A percentile compares a stretch with the other conserved stretches of the same genome.
phyloP scores from a whole-genome alignment of 2,329 filamentous ascomycete genomes.

The Metarhizium sp. region DNA sequence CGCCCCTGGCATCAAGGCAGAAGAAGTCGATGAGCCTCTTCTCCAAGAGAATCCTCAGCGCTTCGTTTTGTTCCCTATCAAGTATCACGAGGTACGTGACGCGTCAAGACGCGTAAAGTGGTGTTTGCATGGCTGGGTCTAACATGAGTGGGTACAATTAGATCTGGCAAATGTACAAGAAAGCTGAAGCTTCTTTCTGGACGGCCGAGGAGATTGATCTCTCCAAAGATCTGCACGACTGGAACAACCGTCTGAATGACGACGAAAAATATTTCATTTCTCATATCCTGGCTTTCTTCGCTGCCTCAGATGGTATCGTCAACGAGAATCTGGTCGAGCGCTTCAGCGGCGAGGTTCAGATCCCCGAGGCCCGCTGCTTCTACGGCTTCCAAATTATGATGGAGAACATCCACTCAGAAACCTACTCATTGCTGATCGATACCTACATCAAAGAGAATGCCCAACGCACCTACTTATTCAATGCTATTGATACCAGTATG shows the following conservation, averaged over 20 bases:
- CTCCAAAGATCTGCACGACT: slow-evolving; percentile 97
- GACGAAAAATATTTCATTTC: slow-evolving; percentile 98
- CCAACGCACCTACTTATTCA: slow-evolving; percentile 91
- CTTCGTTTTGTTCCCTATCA: slow-evolving; percentile 97
- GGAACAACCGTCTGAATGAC: slow-evolving; percentile 94
- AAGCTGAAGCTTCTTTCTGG: slow-evolving; percentile 99
- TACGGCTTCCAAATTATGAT: slow-evolving; percentile 99
- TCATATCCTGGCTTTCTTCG: slow-evolving; percentile 97
- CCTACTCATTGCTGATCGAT: slow-evolving; percentile 97
- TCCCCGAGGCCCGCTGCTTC: slow-evolving; percentile 97
- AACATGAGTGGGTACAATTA: slow-evolving; percentile 26
- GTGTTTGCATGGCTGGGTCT: slow-evolving; percentile 5
- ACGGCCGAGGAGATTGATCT: slow-evolving; percentile 98
- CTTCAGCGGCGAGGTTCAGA: slow-evolving; percentile 93
- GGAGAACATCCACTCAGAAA: slow-evolving; percentile 99
- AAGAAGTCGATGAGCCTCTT: slow-evolving; percentile 79
- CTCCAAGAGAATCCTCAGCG: slow-evolving; percentile 92
- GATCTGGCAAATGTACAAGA: slow-evolving; percentile 99
- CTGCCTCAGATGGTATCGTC: slow-evolving; percentile 96
- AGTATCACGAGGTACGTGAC: slow-evolving; percentile 91
- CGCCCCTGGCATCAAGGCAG: slow-evolving; percentile 47
- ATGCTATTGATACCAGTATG: slow-evolving; percentile 95
- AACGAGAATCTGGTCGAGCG: slow-evolving; percentile 99
- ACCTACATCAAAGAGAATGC: slow-evolving; percentile 98
- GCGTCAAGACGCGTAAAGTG: slow-evolving; percentile 62